phyloP scores from a whole-genome alignment of 2,329 filamentous ascomycete genomes.

The Teratosphaeria viscida region DNA sequence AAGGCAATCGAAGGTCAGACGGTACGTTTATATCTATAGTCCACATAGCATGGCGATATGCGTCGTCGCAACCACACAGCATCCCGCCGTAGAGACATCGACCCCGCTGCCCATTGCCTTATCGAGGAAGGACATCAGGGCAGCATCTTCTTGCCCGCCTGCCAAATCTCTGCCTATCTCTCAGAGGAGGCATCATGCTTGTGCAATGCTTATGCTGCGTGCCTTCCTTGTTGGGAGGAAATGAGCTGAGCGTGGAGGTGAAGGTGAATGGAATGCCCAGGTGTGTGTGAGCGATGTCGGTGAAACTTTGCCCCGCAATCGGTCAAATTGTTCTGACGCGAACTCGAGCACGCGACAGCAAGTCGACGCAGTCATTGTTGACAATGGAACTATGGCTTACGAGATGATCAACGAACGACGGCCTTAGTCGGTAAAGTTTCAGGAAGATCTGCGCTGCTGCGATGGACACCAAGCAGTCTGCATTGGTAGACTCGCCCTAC shows the following conservation, averaged over 20 bases:
- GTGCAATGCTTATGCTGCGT: background rate
- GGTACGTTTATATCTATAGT: background rate
- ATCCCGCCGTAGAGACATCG: background rate
- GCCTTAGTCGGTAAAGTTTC: background rate
- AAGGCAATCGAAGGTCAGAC: background rate
- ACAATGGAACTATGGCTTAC: background rate
- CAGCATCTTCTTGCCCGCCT: background rate
- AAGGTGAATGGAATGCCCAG: background rate
- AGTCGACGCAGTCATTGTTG: background rate
- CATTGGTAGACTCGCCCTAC: conserved; percentile 33
- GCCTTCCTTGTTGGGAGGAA: background rate
- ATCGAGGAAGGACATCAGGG: background rate
- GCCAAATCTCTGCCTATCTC: background rate
- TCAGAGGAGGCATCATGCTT: background rate
- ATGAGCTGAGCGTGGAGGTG: background rate
- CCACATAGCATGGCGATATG: background rate
- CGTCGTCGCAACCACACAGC: background rate
- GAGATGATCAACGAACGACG: background rate
- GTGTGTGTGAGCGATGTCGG: background rate
- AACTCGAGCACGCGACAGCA: background rate
- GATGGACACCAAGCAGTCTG: conserved; percentile 2
- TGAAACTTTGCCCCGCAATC: background rate
- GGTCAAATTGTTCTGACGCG: background rate
- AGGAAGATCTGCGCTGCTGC: background rate
- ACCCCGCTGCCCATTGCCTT: background rate